phyloP scores from a whole-genome alignment of 768 basidiomycete species.

The Cystoderma amianthinum region DNA sequence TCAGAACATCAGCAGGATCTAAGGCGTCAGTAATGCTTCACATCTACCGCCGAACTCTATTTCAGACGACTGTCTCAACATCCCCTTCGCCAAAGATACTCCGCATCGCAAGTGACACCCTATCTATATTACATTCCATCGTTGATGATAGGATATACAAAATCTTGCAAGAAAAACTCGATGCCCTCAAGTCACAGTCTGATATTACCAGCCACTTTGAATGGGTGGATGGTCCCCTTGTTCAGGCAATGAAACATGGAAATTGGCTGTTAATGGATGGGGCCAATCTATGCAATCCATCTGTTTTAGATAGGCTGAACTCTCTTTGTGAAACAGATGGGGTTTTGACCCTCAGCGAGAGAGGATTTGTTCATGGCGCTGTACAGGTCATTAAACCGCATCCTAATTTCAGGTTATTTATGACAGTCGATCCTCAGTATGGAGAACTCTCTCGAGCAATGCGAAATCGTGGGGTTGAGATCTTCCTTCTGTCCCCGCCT shows the following conservation, averaged over 20 bases:
- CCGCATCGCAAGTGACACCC: slow-evolving; percentile 8
- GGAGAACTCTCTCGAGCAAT: slow-evolving; percentile 97
- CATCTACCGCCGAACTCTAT: slow-evolving; percentile 8
- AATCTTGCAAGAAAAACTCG: slow-evolving; percentile 6
- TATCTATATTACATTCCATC: slow-evolving; percentile 6
- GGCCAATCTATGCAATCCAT: slow-evolving; percentile 92
- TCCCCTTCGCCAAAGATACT: slow-evolving; percentile 7
- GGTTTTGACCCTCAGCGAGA: slow-evolving; percentile 77
- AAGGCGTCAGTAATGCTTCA: slow-evolving; percentile 10
- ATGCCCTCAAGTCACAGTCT: slow-evolving; percentile 14
- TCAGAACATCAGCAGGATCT: slow-evolving; percentile 27
- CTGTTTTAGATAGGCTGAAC: slow-evolving; percentile 94
- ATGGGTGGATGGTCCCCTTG: slow-evolving; percentile 93
- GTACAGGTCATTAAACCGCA: slow-evolving; percentile 78
- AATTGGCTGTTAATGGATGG: slow-evolving; percentile 89
- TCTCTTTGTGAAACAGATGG: slow-evolving; percentile 91
- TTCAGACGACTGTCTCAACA: neutral
- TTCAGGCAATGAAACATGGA: slow-evolving; percentile 79
- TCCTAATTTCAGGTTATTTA: slow-evolving; percentile 85
- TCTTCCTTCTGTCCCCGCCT: slow-evolving; percentile 39
- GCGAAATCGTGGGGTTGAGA: slow-evolving; percentile 94
- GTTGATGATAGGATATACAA: neutral
- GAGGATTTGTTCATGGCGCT: slow-evolving; percentile 73
- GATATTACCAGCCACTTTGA: slow-evolving; percentile 59
- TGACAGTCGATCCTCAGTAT: slow-evolving; percentile 85